Conservation (phyloP, 2,329 filamentous ascomycete genomes). For the Mariannaea sp. region DNA sequence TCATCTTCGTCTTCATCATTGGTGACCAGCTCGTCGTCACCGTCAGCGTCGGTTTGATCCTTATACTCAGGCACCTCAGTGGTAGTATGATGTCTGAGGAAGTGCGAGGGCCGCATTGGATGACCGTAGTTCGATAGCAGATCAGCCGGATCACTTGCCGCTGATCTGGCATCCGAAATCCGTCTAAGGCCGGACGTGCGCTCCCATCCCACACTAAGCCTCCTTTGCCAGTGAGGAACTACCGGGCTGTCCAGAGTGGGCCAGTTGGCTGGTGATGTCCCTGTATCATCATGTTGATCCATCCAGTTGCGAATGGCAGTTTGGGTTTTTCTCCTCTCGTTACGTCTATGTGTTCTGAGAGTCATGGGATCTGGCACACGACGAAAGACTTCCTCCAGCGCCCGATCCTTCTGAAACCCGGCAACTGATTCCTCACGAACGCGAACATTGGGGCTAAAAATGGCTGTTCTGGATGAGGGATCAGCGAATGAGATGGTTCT, state of each 20-base stretch:
- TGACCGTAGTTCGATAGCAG: constrained; percentile 59
- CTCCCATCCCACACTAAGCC: constrained; percentile 59
- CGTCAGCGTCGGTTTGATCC: constrained; percentile 79
- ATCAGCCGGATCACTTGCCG: constrained; percentile 67
- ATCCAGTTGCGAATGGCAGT: constrained; percentile 91
- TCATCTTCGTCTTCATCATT: constrained; percentile 74
- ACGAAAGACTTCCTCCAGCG: constrained; percentile 89
- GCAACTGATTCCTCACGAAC: constrained; percentile 85
- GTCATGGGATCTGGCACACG: constrained; percentile 68
- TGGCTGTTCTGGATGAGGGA: constrained; percentile 57
- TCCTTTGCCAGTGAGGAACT: constrained; percentile 54
- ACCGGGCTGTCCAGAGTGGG: constrained; percentile 53
- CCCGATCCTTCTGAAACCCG: constrained; percentile 87
- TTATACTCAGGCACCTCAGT: constrained; percentile 48
- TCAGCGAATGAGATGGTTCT: constrained; percentile 63
- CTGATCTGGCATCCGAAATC: constrained; percentile 62
- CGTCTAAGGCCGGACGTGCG: constrained; percentile 52
- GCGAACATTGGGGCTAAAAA: constrained; percentile 75
- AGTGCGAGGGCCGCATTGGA: constrained; percentile 31
- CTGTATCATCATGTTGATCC: constrained; percentile 67
- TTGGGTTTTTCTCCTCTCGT: constrained; percentile 73
- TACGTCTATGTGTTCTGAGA: constrained; percentile 62
- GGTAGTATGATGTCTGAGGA: constrained; percentile 48
- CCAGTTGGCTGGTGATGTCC: constrained; percentile 53
- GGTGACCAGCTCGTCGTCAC: constrained; percentile 86